phyloP scores from a whole-genome alignment of 805 yeast genomes.

The Starmera dryadoides region DNA sequence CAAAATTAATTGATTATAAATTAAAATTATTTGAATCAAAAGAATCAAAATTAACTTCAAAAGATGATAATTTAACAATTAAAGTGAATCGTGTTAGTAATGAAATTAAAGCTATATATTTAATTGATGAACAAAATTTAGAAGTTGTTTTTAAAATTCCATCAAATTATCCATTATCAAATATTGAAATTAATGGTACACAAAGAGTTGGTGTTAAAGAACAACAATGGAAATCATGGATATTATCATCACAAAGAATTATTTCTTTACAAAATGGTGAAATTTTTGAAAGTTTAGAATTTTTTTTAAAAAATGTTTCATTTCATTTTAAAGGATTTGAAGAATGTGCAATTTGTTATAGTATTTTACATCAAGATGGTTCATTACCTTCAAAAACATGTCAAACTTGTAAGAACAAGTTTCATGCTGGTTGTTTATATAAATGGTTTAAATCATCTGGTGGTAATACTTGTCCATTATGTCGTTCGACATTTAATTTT shows the following conservation, averaged over 20 bases:
- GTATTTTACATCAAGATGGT: conserved; percentile 78
- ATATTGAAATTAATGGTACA: conserved; percentile 70
- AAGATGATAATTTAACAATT: conserved; percentile 39
- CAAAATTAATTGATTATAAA: conserved; percentile 51
- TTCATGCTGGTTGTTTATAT: conserved; percentile 92
- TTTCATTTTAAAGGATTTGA: conserved; percentile 90
- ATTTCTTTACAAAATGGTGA: conserved; percentile 71
- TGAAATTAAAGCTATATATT: conserved; percentile 66
- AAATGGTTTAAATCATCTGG: conserved; percentile 97
- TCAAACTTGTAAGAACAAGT: conserved; percentile 85
- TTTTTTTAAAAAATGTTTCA: conserved; percentile 55
- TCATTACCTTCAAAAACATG: conserved; percentile 87
- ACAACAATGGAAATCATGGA: conserved; percentile 91
- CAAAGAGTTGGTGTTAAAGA: conserved; percentile 84
- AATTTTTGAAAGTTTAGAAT: conserved; percentile 33
- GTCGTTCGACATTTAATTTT: conserved; percentile 63
- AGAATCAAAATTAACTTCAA: conserved; percentile 24
- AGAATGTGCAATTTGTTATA: conserved; percentile 96
- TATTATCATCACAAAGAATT: conserved; percentile 81
- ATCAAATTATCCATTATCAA: conserved; percentile 65
- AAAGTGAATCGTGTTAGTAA: conserved; percentile 52
- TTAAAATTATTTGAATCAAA: conserved; percentile 41
- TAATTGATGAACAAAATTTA: conserved; percentile 82
- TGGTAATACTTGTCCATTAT: conserved; percentile 88
- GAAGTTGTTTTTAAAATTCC: conserved; percentile 77